Evolutionary conservation across 805 yeast genomes (phyloP).

Genomic region (Metschnikowia anglica): DNA sequence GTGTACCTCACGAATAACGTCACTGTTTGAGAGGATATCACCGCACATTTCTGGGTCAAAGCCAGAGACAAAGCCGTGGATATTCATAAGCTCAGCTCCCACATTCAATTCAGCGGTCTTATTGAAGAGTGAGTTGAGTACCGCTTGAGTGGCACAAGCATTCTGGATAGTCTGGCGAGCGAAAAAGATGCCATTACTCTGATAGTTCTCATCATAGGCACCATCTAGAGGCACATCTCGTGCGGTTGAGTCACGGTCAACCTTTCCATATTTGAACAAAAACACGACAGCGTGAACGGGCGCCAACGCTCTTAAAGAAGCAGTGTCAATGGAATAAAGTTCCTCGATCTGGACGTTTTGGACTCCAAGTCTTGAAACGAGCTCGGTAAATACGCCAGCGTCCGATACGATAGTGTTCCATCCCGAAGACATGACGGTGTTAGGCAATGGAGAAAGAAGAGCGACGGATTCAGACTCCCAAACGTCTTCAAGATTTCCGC

Average conservation of each 20-base stretch:
- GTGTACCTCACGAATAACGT: slow-evolving; percentile 53
- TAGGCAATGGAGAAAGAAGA: too few relatives aligned
- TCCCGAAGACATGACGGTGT: slow-evolving; percentile 24
- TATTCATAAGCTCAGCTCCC: slow-evolving; percentile 49
- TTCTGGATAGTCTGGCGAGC: slow-evolving; percentile 64
- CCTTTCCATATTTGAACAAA: slow-evolving; percentile 56
- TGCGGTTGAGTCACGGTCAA: slow-evolving; percentile 33
- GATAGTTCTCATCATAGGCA: slow-evolving; percentile 36
- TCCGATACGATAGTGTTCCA: slow-evolving; percentile 71
- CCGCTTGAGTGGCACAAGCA: slow-evolving; percentile 77
- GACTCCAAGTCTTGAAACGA: slow-evolving; percentile 56
- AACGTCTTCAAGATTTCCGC: too few relatives aligned
- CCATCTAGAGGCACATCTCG: slow-evolving; percentile 45
- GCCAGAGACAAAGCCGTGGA: slow-evolving; percentile 48
- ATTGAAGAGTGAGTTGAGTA: slow-evolving; percentile 54
- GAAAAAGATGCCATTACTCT: slow-evolving; percentile 47
- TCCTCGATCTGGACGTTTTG: slow-evolving; percentile 57
- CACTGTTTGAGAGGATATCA: slow-evolving; percentile 60
- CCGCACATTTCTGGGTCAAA: slow-evolving; percentile 61
- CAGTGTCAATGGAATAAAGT: slow-evolving; percentile 51
- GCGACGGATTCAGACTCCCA: too few relatives aligned
- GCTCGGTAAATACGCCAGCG: slow-evolving; percentile 64
- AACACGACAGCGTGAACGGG: slow-evolving; percentile 62
- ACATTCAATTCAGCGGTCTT: slow-evolving; percentile 37
- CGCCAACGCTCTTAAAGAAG: slow-evolving; percentile 30